Conservation (phyloP, 352 stramenopile species). For the Blastocystis sp. region DNA sequence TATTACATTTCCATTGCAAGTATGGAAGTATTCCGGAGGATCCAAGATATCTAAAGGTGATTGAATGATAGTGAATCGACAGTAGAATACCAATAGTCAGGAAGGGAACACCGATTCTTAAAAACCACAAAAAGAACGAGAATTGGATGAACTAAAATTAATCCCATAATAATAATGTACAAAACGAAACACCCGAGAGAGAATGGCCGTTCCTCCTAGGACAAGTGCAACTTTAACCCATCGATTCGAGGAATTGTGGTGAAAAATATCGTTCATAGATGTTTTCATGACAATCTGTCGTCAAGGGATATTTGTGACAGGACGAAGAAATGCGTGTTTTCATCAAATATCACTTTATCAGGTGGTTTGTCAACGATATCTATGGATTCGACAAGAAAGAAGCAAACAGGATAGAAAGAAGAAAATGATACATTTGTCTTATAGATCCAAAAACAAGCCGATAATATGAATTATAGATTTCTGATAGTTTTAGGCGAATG, state of each 20-base stretch:
- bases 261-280: background rate
- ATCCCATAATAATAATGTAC: background rate
- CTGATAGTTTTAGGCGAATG: no score
- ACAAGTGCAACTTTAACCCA: background rate
- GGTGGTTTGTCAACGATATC: no score
- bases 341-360: background rate
- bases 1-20: conserved; percentile 12
- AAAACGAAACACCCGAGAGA: background rate
- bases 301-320: conserved; percentile 6
- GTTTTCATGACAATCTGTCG: background rate
- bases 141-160: background rate
- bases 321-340: conserved; percentile 46
- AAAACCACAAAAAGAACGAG: background rate
- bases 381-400: no score
- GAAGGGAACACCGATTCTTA: conserved; percentile 4
- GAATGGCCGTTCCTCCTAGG: background rate
- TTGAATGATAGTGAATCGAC: background rate
- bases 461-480: no score
- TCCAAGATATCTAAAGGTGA: background rate
- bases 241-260: background rate
- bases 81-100: background rate
- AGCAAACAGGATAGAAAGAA: no score
- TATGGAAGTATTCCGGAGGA: background rate
- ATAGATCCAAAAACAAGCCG: no score
- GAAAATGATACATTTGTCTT: no score